Percentiles rank a stretch among this genome's conserved stretches.
phyloP scores from a whole-genome alignment of 2,329 filamentous ascomycete species.

The Phaeosphaeria sp. region DNA sequence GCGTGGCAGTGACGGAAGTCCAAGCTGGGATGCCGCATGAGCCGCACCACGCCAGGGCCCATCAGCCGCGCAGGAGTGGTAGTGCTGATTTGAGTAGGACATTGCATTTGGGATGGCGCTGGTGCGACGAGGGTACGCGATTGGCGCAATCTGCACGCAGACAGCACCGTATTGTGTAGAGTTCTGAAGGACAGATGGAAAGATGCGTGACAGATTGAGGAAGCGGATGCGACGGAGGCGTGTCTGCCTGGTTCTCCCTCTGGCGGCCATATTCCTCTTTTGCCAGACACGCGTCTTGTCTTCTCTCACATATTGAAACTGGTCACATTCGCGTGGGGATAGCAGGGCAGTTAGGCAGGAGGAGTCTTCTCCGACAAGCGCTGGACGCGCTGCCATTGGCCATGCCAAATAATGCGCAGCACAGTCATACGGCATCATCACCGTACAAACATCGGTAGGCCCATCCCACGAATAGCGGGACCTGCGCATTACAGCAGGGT shows the following conservation, averaged over 20 bases:
- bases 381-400: constrained; percentile 24
- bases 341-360: constrained; percentile 1
- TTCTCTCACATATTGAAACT: constrained; percentile 14
- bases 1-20: constrained; percentile 24
- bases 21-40: constrained; percentile 11
- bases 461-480: constrained; percentile 24
- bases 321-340: not conserved
- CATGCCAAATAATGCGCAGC: constrained; percentile 4
- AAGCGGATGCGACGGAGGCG: not conserved
- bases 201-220: not conserved
- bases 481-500: constrained; percentile 21
- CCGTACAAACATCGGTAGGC: constrained; percentile 10
- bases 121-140: not conserved
- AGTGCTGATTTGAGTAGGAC: constrained; percentile 1
- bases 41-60: constrained; percentile 21
- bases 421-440: constrained; percentile 45
- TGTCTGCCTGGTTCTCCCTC: constrained; percentile 6
- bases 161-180: not conserved
- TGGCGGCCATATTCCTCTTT: constrained; percentile 2
- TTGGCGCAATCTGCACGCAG: not conserved
- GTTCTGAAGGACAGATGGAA: not conserved
- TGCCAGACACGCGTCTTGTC: constrained; percentile 7
- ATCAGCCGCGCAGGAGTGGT: constrained; percentile 3
- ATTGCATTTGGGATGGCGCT: not conserved
- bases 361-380: constrained; percentile 11